phyloP scores from a whole-genome alignment of 176 grass and related monocot species.

The Elymus sibiricus region DNA sequence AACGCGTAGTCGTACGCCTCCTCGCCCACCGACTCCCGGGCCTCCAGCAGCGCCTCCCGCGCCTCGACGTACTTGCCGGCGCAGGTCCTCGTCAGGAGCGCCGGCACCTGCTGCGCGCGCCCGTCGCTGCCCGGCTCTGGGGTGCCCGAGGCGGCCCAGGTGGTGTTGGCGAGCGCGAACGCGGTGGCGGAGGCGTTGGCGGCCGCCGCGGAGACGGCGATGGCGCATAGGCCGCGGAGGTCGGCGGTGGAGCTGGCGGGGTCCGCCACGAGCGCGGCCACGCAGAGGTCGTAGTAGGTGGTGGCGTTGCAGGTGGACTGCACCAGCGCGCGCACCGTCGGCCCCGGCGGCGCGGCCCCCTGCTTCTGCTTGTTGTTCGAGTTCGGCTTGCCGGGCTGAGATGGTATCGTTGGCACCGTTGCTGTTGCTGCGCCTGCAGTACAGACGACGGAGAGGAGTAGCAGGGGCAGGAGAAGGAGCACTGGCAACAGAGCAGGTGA shows the following conservation, averaged over 20 bases:
- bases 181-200: conserved; percentile 56
- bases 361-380: not conserved
- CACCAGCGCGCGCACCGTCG: conserved; percentile 30
- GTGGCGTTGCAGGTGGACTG: conserved; percentile 78
- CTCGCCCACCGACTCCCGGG: conserved; percentile 34
- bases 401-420: not conserved
- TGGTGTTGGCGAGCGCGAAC: conserved; percentile 26
- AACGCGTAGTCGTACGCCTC: conserved; percentile 71
- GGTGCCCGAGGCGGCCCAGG: not conserved
- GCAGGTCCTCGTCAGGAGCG: conserved; percentile 35
- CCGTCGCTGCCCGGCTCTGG: not conserved
- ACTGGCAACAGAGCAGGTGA: not conserved
- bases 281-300: conserved; percentile 75
- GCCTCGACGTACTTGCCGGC: conserved; percentile 56
- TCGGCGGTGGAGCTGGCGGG: conserved; percentile 47
- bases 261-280: conserved; percentile 49
- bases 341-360: not conserved
- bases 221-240: conserved; percentile 55
- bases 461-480: not conserved
- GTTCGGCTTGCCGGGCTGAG: not conserved
- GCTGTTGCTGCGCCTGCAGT: not conserved
- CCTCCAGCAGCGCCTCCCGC: conserved; percentile 43
- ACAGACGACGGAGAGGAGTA: not conserved
- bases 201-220: conserved; percentile 48
- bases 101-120: not conserved